These are phyloP conservation scores for Phaeosphaeriaceae sp. DNA, from an alignment of 2,329 filamentous ascomycete species.

Conservation along the genomic window DNA sequence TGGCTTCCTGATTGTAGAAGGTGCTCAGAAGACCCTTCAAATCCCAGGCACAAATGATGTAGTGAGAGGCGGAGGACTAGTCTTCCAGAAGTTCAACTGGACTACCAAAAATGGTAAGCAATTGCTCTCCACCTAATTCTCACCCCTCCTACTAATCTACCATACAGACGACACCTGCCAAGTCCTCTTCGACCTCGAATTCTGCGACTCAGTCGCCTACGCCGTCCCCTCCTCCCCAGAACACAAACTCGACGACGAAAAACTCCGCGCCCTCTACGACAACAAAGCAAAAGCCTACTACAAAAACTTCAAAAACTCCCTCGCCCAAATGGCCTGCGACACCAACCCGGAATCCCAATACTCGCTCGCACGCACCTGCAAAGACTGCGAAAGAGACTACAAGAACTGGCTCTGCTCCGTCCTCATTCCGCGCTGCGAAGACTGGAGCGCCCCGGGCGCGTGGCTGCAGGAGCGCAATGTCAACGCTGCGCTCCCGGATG, in stretches of 20 bases:
- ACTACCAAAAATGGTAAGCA: constrained; percentile 75
- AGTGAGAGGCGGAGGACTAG: constrained; percentile 74
- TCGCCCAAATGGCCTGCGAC: constrained; percentile 87
- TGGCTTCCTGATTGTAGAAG: constrained; percentile 72
- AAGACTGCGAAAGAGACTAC: constrained; percentile 79
- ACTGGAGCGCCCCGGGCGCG: constrained; percentile 66
- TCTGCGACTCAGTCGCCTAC: constrained; percentile 89
- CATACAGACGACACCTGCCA: constrained; percentile 76
- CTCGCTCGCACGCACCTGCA: constrained; percentile 78
- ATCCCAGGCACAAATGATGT: constrained; percentile 39
- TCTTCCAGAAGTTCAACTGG: constrained; percentile 77
- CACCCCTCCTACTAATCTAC: constrained; percentile 14
- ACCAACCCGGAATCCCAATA: constrained; percentile 75
- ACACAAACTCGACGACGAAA: constrained; percentile 64
- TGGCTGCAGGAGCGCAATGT: constrained; percentile 73
- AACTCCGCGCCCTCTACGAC: constrained; percentile 79
- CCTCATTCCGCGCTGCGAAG: constrained; percentile 88
- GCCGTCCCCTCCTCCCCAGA: constrained; percentile 82
- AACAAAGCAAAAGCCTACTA: constrained; percentile 72
- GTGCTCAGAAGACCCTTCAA: constrained; percentile 61
- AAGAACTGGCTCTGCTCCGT: constrained; percentile 96
- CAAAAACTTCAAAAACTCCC: constrained; percentile 77
- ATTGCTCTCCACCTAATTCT: not conserved
- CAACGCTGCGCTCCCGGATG: constrained; percentile 71
- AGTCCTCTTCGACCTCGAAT: constrained; percentile 83